A percentile compares a stretch with the other conserved stretches of the same genome.
These are phyloP conservation scores for Actinomucor elegans DNA, from an alignment of 371 early-diverging fungal species.

Conservation along the genomic window DNA sequence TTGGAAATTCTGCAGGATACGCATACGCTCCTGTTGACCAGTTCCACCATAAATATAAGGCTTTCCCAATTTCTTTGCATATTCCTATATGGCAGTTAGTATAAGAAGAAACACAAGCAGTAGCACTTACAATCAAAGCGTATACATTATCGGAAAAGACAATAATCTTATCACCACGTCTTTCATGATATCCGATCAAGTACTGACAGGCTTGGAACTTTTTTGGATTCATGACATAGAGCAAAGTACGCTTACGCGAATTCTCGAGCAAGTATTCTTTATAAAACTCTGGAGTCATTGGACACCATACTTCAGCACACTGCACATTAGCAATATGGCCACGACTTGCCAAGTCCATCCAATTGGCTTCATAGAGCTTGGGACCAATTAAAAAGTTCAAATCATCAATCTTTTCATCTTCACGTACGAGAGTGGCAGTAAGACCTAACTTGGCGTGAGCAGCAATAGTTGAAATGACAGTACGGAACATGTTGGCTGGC, in stretches of 20 bases:
- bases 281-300: constrained; percentile 99
- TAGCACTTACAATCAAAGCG: constrained; percentile 79
- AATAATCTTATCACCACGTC: constrained; percentile 98
- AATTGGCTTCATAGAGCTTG: constrained; percentile 99
- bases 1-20: constrained; percentile 95
- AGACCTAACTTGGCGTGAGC: constrained; percentile 99
- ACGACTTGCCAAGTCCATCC: constrained; percentile 97
- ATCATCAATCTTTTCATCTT: constrained; percentile 99
- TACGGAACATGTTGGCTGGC: constrained; percentile 99
- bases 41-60: constrained; percentile 99
- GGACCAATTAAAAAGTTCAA: constrained; percentile 99
- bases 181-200: constrained; percentile 95
- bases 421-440: constrained; percentile 96
- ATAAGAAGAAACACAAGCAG: neutral
- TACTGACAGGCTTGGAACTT: constrained; percentile 99
- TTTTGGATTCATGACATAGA: constrained; percentile 98
- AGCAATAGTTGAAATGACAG: constrained; percentile 92
- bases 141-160: constrained; percentile 99
- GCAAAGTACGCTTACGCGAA: constrained; percentile 79
- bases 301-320: constrained; percentile 99
- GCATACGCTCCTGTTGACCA: constrained; percentile 93
- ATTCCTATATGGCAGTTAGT: constrained; percentile 54
- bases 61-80: constrained; percentile 88
- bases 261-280: constrained; percentile 86
- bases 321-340: constrained; percentile 99